Evolutionary conservation across 768 basidiomycete species (phyloP), one percentile per base, ranked within the genome.

Genomic region (Lentinula guzmanii): DNA sequence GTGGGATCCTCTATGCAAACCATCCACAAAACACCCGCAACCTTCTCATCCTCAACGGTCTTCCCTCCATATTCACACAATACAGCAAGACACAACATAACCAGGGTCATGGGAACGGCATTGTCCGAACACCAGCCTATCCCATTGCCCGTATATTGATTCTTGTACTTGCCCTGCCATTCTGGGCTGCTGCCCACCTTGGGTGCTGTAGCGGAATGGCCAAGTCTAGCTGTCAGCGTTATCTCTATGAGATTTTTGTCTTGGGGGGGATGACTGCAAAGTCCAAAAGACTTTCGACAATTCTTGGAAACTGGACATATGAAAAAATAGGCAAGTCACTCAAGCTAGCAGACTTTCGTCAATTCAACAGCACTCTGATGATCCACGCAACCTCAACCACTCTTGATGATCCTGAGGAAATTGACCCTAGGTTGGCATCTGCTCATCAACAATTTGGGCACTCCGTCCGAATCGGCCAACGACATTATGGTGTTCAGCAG

Each of bases 11-110:
- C 4, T 62, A 67, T 10, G 45, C 59, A 1, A 46, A 65, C 4
- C 21, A 59, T 18, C 62, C 64, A 0, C 1, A 6, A 2, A 62
- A 61, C 0, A 10, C 18, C 21, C 18, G 39, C 1, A 64, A 67
- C 4, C 24, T 67, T 0, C 63, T 65, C 13, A 54, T 67, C 6
- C 60, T 67, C 3, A 67, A 68, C 2, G 64, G 67, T 0, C 39
- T 45, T 1, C 33, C 65, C 2, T n/a, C 46, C 0, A 60, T 68
- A 4, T 33, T 34, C 0, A 68, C 54, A 0, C 58, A 48, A 0
- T 68, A 67, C n/a, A 51, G 54, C 1, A 68, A 68, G 11, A 67
- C 66, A 4, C 57, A 65, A 7, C 46, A 56, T 31, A 18, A 42
- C 6, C 61, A 61, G 10, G 62, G 64, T 5, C 62, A 65, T 41